A percentile compares a stretch with the other conserved stretches of the same genome.
Conservation (phyloP, 1,284 basidiomycete species). For the Pseudozyma hubeiensis region DNA sequence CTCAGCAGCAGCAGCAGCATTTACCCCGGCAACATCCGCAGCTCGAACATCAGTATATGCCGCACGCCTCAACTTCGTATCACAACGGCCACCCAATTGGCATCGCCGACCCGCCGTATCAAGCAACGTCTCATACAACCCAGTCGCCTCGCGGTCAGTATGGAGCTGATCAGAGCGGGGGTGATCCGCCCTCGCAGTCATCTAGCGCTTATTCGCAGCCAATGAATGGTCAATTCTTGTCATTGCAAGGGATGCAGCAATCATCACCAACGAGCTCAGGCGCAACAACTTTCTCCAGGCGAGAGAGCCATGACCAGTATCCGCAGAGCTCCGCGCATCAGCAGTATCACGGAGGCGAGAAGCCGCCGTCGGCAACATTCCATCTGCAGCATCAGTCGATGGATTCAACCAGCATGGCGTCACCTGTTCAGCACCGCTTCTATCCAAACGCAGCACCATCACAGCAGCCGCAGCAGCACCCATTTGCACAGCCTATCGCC, state of each 20-base stretch:
- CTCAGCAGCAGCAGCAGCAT: conserved; percentile 13
- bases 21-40: conserved; percentile 3
- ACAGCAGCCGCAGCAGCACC: conserved; percentile 16
- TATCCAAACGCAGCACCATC: conserved; percentile 6
- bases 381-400: conserved; percentile 5
- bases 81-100: conserved; percentile 1
- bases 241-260: conserved; percentile 4
- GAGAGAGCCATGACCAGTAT: conserved; percentile 2
- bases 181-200: not conserved
- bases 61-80: conserved; percentile 10
- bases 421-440: conserved; percentile 12
- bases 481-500: conserved; percentile 6
- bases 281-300: not conserved
- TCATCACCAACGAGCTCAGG: conserved; percentile 2
- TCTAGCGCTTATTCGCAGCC: not conserved
- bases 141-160: conserved; percentile 14
- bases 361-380: not conserved
- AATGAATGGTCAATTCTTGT: not conserved
- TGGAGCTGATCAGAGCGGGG: conserved; percentile 1
- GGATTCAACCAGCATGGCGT: conserved; percentile 4
- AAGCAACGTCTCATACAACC: not conserved
- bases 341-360: conserved; percentile 2
- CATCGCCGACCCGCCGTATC: conserved; percentile 7
- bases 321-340: not conserved
- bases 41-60: conserved; percentile 17